Evolutionary conservation across 495 filamentous ascomycete species (phyloP), one percentile per base, ranked within the genome.

Genomic region (Wilcoxina mikolae): DNA sequence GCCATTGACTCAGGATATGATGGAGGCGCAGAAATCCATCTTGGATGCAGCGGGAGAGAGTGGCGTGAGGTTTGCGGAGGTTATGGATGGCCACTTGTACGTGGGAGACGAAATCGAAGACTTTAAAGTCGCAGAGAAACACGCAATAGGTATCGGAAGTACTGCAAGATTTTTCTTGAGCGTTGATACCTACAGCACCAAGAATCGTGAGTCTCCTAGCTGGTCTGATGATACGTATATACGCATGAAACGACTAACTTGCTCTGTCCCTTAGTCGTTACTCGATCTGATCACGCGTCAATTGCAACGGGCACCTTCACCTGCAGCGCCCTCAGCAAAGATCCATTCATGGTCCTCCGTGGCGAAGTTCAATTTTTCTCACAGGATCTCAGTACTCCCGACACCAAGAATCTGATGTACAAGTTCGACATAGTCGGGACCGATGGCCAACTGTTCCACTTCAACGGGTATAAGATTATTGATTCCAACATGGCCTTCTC

Each of bases 291-390:
- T 49, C 75, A 81, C 59, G 67, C 65, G 5, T 76, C 73, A 38
- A 72, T 78, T 68, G 62, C 77, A 18, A 81, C 78, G 7, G 81
- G 81, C 12, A 80, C 79, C 2, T 81, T 84, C 51, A 74, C 74
- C 20, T 82, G 77, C 55, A 70, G 73, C 25, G 70, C 73, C 11
- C 69, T 84, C 12, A 69, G 68, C 4, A 72, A 73, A 2, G 73
- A 73, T 48, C 76, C 81, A 0, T 78, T 83, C 60, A 76, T 78
- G 74, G 70, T 83, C 52, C 71, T 75, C 57, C 65, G 74, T 26
- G 78, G 76, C 28, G 67, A 73, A 48, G 78, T 81, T 58, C 76
- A 77, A 47, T 67, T 82, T 33, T 81, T 82, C 64, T 69, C 70
- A 24, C 61, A 71, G 22, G 74, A 79, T 58, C 64, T 68, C 33